These are phyloP conservation scores for Dunaliella sp. DNA, from an alignment of 139 green algal species.

Conservation along the genomic window DNA sequence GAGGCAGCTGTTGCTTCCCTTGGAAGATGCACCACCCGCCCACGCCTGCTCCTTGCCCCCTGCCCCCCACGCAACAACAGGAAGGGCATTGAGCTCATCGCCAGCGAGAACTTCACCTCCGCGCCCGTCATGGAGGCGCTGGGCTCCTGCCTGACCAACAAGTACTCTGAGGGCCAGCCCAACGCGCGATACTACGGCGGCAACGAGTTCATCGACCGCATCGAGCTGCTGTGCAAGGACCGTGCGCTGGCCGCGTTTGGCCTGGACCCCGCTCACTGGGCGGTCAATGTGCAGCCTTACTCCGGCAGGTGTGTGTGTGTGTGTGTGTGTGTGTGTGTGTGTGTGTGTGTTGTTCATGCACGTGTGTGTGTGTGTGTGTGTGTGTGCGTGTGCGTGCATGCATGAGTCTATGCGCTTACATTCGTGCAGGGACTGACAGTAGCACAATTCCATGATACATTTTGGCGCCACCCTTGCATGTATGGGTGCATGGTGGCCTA, in stretches of 20 bases:
- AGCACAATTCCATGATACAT: too few species aligned
- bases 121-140: constrained; percentile 91
- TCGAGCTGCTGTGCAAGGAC: constrained; percentile 75
- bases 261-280: constrained; percentile 86
- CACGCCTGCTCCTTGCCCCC: not conserved
- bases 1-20: not conserved
- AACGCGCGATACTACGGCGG: constrained; percentile 95
- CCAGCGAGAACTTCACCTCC: constrained; percentile 96
- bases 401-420: too few species aligned
- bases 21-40: too few species aligned
- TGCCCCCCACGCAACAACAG: constrained; percentile 39
- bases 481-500: too few species aligned
- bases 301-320: constrained; percentile 87
- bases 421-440: too few species aligned
- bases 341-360: too few species aligned
- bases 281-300: constrained; percentile 95
- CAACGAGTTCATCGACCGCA: constrained; percentile 91
- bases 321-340: too few species aligned
- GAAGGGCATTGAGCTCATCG: constrained; percentile 97
- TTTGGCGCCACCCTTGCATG: too few species aligned
- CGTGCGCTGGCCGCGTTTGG: constrained; percentile 86
- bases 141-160: constrained; percentile 96
- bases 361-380: too few species aligned
- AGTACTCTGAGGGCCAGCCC: constrained; percentile 95
- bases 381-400: too few species aligned